phyloP scores from a whole-genome alignment of 176 grass and related monocot genomes.

The Aegilops speltoides region DNA sequence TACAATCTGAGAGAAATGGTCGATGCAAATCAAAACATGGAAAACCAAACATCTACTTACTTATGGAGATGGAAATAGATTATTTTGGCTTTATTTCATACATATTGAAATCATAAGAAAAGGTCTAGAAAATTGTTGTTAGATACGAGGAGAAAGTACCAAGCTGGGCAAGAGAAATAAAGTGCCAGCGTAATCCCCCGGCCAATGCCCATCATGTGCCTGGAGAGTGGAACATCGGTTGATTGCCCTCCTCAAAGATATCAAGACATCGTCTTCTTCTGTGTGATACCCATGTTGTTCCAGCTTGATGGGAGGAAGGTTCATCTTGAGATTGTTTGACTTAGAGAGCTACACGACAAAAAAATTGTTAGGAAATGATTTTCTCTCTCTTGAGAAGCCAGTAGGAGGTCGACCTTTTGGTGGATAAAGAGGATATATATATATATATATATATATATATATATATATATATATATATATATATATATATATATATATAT shows the following conservation, averaged over 20 bases:
- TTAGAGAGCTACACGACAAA: conserved; percentile 61
- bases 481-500: no score
- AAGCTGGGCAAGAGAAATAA: conserved; percentile 83
- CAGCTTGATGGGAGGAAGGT: conserved; percentile 57
- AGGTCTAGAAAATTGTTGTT: not conserved
- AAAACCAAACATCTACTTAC: not conserved
- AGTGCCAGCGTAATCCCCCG: conserved; percentile 80
- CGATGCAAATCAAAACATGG: not conserved
- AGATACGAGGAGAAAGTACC: conserved; percentile 42
- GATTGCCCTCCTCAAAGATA: conserved; percentile 62
- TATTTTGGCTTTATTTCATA: not conserved
- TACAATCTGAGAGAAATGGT: conserved; percentile 16
- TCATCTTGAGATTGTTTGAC: conserved; percentile 47
- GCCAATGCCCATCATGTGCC: conserved; percentile 87
- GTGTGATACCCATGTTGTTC: conserved; percentile 57
- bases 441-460: no score
- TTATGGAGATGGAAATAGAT: not conserved
- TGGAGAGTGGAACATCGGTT: conserved; percentile 64
- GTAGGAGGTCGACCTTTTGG: no score
- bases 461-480: no score
- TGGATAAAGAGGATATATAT: no score
- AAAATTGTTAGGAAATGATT: not conserved
- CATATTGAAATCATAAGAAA: not conserved
- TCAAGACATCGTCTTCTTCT: conserved; percentile 43
- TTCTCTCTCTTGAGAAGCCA: no score